phyloP scores from a whole-genome alignment of 2,329 filamentous ascomycete genomes.

The Dactylellina cionopaga region DNA sequence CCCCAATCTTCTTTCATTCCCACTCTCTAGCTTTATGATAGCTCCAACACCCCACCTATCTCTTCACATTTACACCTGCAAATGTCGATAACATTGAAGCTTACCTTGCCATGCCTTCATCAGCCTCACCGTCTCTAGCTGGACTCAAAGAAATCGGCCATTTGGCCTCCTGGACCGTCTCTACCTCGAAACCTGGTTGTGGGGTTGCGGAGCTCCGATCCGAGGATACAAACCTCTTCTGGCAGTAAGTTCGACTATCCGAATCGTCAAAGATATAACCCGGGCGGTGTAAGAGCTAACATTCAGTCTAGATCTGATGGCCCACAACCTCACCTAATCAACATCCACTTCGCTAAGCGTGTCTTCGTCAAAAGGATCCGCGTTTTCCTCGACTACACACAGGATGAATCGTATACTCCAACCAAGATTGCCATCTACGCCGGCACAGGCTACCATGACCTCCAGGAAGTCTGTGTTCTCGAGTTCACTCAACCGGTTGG shows the following conservation, averaged over 20 bases:
- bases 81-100: background rate
- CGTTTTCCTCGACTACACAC: constrained; percentile 88
- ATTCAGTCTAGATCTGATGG: constrained; percentile 75
- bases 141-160: constrained; percentile 85
- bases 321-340: constrained; percentile 82
- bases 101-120: constrained; percentile 13
- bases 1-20: background rate
- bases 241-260: constrained; percentile 72
- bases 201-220: constrained; percentile 79
- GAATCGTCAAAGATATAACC: background rate
- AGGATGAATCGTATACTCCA: constrained; percentile 96
- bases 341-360: constrained; percentile 85
- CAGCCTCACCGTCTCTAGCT: constrained; percentile 33
- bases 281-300: constrained; percentile 1
- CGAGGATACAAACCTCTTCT: constrained; percentile 77
- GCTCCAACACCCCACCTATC: background rate
- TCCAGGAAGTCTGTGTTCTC: constrained; percentile 86
- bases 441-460: constrained; percentile 88
- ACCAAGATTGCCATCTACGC: constrained; percentile 90
- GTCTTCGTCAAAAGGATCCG: constrained; percentile 80
- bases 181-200: constrained; percentile 81
- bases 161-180: constrained; percentile 83
- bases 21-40: background rate
- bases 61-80: background rate
- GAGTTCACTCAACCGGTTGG: constrained; percentile 80